Conservation (phyloP, 805 yeast species). For the Ogataea pignaliae region DNA sequence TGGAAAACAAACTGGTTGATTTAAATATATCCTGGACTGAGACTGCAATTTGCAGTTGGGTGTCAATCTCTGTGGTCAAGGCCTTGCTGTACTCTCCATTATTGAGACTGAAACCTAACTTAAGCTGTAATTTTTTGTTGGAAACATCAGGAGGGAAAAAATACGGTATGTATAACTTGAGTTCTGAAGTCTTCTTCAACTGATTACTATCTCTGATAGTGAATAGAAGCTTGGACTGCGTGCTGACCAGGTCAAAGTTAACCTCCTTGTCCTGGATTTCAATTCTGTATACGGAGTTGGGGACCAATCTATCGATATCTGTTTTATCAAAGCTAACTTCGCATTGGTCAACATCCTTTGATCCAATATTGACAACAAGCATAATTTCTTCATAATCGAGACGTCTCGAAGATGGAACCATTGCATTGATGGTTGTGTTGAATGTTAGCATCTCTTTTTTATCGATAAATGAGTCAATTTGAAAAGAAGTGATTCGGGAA, state of each 20-base stretch:
- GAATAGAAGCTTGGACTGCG: slow-evolving; percentile 15
- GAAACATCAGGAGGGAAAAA: slow-evolving; percentile 33
- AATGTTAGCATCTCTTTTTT: slow-evolving; percentile 1
- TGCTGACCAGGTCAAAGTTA: slow-evolving; percentile 12
- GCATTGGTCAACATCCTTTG: slow-evolving; percentile 10
- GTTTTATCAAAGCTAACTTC: slow-evolving; percentile 22
- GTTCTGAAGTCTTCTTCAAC: slow-evolving; percentile 5
- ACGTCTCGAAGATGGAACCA: slow-evolving; percentile 20
- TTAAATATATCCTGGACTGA: slow-evolving; percentile 79
- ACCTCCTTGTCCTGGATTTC: slow-evolving; percentile 5
- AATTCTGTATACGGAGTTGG: slow-evolving; percentile 13
- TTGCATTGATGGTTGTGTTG: slow-evolving; percentile 19
- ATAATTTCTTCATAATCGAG: slow-evolving; percentile 26
- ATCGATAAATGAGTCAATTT: slow-evolving; percentile 14
- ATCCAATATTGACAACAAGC: slow-evolving; percentile 18
- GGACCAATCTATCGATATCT: slow-evolving; percentile 25
- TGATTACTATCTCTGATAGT: neutral
- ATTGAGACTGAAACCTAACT: slow-evolving; percentile 18
- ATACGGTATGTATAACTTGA: slow-evolving; percentile 25
- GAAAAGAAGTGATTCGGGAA: slow-evolving; percentile 10
- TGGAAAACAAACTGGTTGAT: slow-evolving; percentile 51
- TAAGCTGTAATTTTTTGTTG: slow-evolving; percentile 23
- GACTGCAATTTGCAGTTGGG: slow-evolving; percentile 59
- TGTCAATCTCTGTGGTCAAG: slow-evolving; percentile 37
- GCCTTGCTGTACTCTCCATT: slow-evolving; percentile 16